A percentile compares a stretch with the other conserved stretches of the same genome.
Conservation (phyloP, 164 flowering plant species). For the Cinnamomum micranthum region DNA sequence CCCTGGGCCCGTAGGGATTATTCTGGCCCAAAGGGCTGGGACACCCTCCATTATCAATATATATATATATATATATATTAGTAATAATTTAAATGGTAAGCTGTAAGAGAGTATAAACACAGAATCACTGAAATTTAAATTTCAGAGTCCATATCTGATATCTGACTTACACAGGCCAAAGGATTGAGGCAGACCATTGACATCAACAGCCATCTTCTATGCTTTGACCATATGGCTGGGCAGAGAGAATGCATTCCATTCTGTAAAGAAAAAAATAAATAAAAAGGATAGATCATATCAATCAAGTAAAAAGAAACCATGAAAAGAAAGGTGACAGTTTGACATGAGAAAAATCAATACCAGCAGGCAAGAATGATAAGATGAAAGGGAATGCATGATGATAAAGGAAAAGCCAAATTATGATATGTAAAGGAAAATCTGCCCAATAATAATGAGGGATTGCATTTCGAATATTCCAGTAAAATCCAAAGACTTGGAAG, state of each 20-base stretch:
- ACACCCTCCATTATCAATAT: no score
- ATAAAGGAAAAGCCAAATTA: not conserved
- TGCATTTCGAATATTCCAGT: not conserved
- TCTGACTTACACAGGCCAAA: constrained; percentile 77
- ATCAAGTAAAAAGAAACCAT: not conserved
- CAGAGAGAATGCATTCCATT: constrained; percentile 96
- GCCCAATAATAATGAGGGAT: not conserved
- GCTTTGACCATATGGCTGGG: constrained; percentile 98
- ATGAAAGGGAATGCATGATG: no score
- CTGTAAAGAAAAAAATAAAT: constrained; percentile 33
- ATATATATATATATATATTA: not conserved
- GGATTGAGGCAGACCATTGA: constrained; percentile 97
- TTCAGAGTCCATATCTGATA: constrained; percentile 2
- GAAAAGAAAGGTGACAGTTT: not conserved
- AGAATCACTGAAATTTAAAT: not conserved
- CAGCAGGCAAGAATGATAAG: no score
- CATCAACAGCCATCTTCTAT: constrained; percentile 95
- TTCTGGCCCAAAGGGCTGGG: no score
- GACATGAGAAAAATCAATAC: not conserved
- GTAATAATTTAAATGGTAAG: not conserved
- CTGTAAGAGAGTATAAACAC: no score
- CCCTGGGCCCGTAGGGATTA: no score
- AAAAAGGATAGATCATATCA: not conserved
- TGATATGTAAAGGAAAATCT: not conserved
- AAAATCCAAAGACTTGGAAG: not conserved